Evolutionary conservation across 169 alveolate species (phyloP), one percentile per base, ranked within the genome.

Genomic region (Cryptosporidium sp.): DNA sequence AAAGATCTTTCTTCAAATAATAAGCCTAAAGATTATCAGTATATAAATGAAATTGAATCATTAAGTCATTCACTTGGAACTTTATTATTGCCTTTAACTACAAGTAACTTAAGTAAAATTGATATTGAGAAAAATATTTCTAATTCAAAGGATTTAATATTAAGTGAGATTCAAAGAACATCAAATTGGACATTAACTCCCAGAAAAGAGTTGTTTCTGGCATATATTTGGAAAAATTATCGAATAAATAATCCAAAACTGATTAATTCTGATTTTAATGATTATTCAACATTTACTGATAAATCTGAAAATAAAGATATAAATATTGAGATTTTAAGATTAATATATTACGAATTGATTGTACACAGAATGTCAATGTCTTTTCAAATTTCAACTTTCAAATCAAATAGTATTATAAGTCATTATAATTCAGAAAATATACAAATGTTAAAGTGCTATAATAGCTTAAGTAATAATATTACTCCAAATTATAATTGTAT

Each of bases 181-280:
- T 23, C 87, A 6, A 80, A 80, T 3, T 80, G 87, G 87, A 80
- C 87, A 10, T 58, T 80, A 23, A 80, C 87, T 33, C 87, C 87
- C 4, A 80, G 87, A 61, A 58, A 29, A 26, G 87, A 80, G 39
- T 39, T 80, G 23, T 80, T 80, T 80, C 42, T 58, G 21, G 87
- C 75, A 10, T 62, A 80, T 58, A 44, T n/a, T 80, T 80, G 87
- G 87, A 44, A 60, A 0, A 80, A 80, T 61, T 31, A 61, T 44
- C 21, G 14, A n/a, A 1, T 80, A 14, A 35, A 35, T 23, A 69
- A 69, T 26, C 29, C 84, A 44, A 69, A 33, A 56, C 21, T 56
- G n/a, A 65, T 65, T 26, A 35, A 33, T 0, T 7, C 0, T 12
- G 48, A 31, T 65, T 42, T 45, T 35, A 23, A n/a, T 1, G 45